These are phyloP conservation scores for Tolypocladium endophyticum DNA, from an alignment of 2,329 filamentous ascomycete species.

Conservation along the genomic window DNA sequence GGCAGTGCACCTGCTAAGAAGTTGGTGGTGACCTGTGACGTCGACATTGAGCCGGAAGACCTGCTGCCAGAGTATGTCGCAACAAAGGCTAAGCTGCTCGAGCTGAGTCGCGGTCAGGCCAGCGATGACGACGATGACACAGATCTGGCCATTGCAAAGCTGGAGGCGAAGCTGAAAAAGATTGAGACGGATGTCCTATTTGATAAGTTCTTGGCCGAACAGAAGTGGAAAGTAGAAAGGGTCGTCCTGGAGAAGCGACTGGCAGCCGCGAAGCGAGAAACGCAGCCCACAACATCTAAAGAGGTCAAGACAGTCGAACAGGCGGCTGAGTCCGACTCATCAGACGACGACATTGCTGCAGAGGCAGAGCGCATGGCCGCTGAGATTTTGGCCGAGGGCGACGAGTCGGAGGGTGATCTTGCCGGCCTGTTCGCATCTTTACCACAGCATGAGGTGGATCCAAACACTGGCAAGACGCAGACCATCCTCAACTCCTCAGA, in stretches of 20 bases:
- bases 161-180: slow-evolving; percentile 62
- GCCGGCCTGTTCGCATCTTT: slow-evolving; percentile 45
- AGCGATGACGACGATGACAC: slow-evolving; percentile 9
- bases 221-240: slow-evolving; percentile 51
- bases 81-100: slow-evolving; percentile 59
- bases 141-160: slow-evolving; percentile 45
- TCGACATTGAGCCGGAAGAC: slow-evolving; percentile 65
- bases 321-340: slow-evolving; percentile 19
- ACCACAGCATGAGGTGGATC: slow-evolving; percentile 50
- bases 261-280: slow-evolving; percentile 33
- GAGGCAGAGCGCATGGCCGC: slow-evolving; percentile 50
- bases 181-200: slow-evolving; percentile 74
- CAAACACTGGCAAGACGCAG: slow-evolving; percentile 44
- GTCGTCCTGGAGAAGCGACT: slow-evolving; percentile 53
- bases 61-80: slow-evolving; percentile 68
- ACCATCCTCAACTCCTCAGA: slow-evolving; percentile 43
- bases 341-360: slow-evolving; percentile 31
- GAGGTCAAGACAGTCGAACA: slow-evolving; percentile 9
- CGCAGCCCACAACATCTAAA: slow-evolving; percentile 12
- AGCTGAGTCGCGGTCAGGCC: slow-evolving; percentile 20
- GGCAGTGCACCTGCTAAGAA: slow-evolving; percentile 26
- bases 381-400: slow-evolving; percentile 41
- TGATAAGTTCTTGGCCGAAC: slow-evolving; percentile 54
- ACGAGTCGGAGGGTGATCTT: slow-evolving; percentile 44
- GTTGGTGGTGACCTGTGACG: slow-evolving; percentile 43